Conservation (phyloP, 805 yeast species). For the Saccharomycopsis oosterbeekiorum region DNA sequence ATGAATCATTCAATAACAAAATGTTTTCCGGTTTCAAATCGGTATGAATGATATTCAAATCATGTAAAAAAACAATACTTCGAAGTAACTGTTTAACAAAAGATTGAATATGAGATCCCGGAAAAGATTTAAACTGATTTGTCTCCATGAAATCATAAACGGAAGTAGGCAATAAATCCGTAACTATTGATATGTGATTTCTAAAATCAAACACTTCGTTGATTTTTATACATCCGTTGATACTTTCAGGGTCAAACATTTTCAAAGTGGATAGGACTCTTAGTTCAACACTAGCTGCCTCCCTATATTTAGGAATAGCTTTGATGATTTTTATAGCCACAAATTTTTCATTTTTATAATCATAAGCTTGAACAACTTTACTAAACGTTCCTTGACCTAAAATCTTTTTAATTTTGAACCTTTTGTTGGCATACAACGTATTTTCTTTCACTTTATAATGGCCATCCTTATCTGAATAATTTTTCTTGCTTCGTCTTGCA, state of each 20-base stretch:
- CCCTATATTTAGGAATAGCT: conserved; percentile 88
- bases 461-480: conserved; percentile 48
- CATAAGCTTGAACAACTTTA: conserved; percentile 78
- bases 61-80: conserved; percentile 84
- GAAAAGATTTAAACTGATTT: conserved; percentile 81
- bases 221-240: conserved; percentile 73
- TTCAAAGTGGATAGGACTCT: conserved; percentile 69
- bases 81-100: conserved; percentile 77
- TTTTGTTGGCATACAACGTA: conserved; percentile 55
- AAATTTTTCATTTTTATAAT: conserved; percentile 42
- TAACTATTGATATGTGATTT: conserved; percentile 89
- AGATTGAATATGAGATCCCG: conserved; percentile 86
- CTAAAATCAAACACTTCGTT: conserved; percentile 86
- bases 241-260: conserved; percentile 56
- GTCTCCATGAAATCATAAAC: conserved; percentile 83
- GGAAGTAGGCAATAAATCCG: conserved; percentile 76
- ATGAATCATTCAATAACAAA: conserved; percentile 48
- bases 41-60: conserved; percentile 83
- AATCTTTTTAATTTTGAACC: conserved; percentile 57
- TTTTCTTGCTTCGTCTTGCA: background rate
- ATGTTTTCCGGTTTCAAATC: conserved; percentile 96
- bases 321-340: conserved; percentile 91
- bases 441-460: conserved; percentile 56
- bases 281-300: conserved; percentile 88
- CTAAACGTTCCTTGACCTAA: conserved; percentile 94